A percentile compares a stretch with the other conserved stretches of the same genome.
phyloP scores from a whole-genome alignment of 192 early-diverging fungal genomes.

The Backusella tarrabulga region DNA sequence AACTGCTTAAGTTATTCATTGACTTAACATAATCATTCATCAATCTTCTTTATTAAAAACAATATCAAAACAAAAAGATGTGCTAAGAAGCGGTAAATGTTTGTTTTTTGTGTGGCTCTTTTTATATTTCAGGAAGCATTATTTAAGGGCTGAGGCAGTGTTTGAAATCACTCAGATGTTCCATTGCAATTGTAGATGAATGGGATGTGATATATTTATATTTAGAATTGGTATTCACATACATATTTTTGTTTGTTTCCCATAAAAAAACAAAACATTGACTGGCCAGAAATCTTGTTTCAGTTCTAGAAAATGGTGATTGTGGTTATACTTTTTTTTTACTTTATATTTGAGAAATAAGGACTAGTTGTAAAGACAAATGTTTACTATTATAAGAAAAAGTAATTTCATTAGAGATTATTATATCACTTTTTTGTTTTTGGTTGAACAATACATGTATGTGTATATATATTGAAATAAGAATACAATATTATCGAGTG shows the following conservation, averaged over 20 bases:
- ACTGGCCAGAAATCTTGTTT: background rate
- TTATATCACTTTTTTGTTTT: background rate
- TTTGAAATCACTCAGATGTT: background rate
- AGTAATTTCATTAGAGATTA: background rate
- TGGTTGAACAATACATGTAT: background rate
- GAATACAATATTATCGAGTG: background rate
- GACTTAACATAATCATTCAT: background rate
- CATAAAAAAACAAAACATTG: background rate
- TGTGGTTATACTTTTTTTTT: background rate
- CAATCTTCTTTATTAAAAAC: slow-evolving; percentile 1
- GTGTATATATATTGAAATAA: background rate
- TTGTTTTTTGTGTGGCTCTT: background rate
- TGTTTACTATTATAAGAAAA: background rate
- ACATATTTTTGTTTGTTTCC: too few relatives aligned
- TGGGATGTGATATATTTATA: background rate
- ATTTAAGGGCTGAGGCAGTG: background rate
- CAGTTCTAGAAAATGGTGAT: background rate
- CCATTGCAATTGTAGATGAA: background rate
- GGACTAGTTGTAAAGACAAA: background rate
- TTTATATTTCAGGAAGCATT: background rate
- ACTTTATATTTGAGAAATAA: background rate
- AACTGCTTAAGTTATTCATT: slow-evolving; percentile 7
- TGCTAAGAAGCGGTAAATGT: background rate
- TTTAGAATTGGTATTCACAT: background rate
- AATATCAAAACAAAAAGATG: background rate